Evolutionary conservation across 1,139 yeast species (phyloP), one percentile per base, ranked within the genome.

Genomic region (Taphrina sp.): DNA sequence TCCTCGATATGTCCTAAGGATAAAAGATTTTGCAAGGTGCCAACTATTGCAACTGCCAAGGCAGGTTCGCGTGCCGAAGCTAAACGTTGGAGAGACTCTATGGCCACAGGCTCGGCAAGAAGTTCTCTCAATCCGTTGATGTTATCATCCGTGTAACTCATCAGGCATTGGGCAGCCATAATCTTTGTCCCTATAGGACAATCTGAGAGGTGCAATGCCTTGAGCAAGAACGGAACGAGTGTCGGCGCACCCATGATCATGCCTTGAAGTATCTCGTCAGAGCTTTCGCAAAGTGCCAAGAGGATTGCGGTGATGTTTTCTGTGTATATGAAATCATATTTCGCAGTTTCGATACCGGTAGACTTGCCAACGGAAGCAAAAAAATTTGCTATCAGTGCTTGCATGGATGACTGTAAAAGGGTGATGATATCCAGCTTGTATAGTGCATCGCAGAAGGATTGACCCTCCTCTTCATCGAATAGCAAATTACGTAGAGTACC

Each of bases 371-470:
- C 14, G 2, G 43, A 20, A 16, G 39, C 2, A 2, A 10, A 12
- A 14, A 2, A 2, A 8, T 16, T n/a, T 28, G 23, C 34, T 14
- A 10, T 19, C 12, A 41, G 2, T 28, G 5, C 26, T n/a, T 17
- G 5, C 26, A 44, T n/a, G 12, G 49, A 17, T 3, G 28, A 24
- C 8, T 36, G 35, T 16, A 52, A n/a, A 14, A 45, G 42, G 0
- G 77, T 73, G 83, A 95, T 82, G 47, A 92, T 79, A 59, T 85
- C 81, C 24, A 82, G 81, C 67, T 96, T 78, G 86, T 95, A 85
- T 57, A 85, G 69, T 67, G 79, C 80, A 28, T 79, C 77, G 35
- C 89, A 80, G 26, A 87, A 78, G 61, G 87, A 95, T 64, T 87
- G 82, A n/a, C 96, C 97, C 70, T 88, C 95, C 14, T 17, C 19